Evolutionary conservation across 108 stramenopile genomes (phyloP), one percentile per base, ranked within the genome.

Genomic region (Conticribra guillardii): DNA sequence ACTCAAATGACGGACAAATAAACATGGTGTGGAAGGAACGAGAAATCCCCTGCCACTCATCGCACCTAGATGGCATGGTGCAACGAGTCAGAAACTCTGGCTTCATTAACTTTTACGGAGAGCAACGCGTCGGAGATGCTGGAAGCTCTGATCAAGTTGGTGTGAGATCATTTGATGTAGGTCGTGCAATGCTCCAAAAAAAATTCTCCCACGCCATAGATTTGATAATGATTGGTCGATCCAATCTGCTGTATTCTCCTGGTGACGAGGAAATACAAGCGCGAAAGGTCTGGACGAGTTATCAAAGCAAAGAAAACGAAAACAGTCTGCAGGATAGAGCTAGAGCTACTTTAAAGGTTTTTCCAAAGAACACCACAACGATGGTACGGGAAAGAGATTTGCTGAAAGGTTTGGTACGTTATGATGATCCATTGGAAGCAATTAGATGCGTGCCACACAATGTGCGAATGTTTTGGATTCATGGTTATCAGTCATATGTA

Each of bases 21-120:
- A 8, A 60, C 18, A 5, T 22, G 5, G 50, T 21, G 0, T 55
- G 52, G 48, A 64, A 32, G 51, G 93, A 94, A 63, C 66, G 53
- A 24, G 52, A 70, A 30, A 67, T 82, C 16, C 53, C 72, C 18
- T 75, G 84, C 34, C 71, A 82, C 18, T n/a, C 56, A 54, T 49
- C 54, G 5, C 87, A 92, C 60, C 23, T 89, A n/a, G 32, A 71
- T 49, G 49, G 50, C 15, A 89, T 86, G 82, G 77, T 81, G 14
- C 73, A 83, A 24, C 62, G 89, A 23, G 58, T 94, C 18, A 55
- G 57, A n/a, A 37, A 65, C 4, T 54, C 49, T 54, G 92, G 92
- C 2, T 96, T 96, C 60, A 74, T 96, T 47, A 96, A 96, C 65
- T 96, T 90, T 69, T 96, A 80, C 65, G 95, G 95, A 7, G 87